Evolutionary conservation across 805 yeast genomes (phyloP).

Genomic region (Pichia californica): DNA sequence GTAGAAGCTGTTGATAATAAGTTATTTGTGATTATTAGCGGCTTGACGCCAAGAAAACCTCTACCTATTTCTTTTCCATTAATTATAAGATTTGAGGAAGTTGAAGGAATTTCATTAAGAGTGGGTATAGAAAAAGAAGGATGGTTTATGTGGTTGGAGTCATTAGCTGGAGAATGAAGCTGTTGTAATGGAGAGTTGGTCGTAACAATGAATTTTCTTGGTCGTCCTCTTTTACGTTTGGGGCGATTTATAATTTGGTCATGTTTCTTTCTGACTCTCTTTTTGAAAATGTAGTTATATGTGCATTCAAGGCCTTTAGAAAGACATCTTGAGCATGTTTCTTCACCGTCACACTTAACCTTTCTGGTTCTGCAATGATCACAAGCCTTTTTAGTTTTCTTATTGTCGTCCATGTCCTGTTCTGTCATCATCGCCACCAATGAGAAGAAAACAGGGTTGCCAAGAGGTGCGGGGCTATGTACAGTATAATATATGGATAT

Average conservation of each 20-base stretch:
- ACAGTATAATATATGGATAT: too few species aligned
- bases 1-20: not conserved
- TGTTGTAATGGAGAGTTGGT: too few species aligned
- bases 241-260: not conserved
- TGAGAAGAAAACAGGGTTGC: too few species aligned
- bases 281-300: constrained; percentile 30
- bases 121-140: too few species aligned
- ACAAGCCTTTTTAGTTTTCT: constrained; percentile 41
- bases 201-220: constrained; percentile 8
- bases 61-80: not conserved
- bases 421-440: not conserved
- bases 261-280: constrained; percentile 12
- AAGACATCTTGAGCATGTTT: constrained; percentile 37
- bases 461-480: too few species aligned
- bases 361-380: constrained; percentile 43
- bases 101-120: too few species aligned
- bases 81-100: not conserved
- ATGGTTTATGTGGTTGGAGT: too few species aligned
- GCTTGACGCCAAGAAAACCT: not conserved
- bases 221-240: constrained; percentile 12
- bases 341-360: constrained; percentile 44
- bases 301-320: constrained; percentile 31
- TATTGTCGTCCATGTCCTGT: not conserved
- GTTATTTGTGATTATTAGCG: not conserved
- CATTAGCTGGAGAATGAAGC: too few species aligned